These are phyloP conservation scores for Quercus phellos DNA, from an alignment of 331 rosid genomes.

Conservation along the genomic window DNA sequence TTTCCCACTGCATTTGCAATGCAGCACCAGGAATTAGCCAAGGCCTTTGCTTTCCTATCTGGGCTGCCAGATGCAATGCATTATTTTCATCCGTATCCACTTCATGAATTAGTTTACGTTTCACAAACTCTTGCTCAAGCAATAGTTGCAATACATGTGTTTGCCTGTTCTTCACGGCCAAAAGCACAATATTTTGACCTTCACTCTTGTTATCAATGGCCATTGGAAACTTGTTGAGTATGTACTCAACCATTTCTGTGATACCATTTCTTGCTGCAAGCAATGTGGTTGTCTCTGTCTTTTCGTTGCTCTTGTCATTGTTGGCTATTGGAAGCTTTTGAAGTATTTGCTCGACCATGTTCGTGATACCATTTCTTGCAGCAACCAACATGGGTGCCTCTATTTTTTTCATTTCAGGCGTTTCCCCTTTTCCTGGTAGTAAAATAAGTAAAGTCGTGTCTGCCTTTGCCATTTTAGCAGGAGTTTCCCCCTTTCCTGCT, in stretches of 20 bases:
- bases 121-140: not conserved
- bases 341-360: too few relatives aligned
- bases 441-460: too few relatives aligned
- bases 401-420: too few relatives aligned
- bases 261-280: slow-evolving; percentile 55
- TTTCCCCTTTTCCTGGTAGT: too few relatives aligned
- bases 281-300: slow-evolving; percentile 33
- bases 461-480: too few relatives aligned
- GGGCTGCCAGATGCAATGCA: slow-evolving; percentile 44
- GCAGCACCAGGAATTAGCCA: slow-evolving; percentile 48
- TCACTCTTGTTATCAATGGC: slow-evolving; percentile 38
- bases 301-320: not conserved
- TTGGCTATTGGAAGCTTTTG: too few relatives aligned
- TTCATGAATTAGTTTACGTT: slow-evolving; percentile 11
- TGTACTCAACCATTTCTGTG: slow-evolving; percentile 44
- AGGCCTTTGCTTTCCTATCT: slow-evolving; percentile 24
- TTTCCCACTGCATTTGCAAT: slow-evolving; percentile 47
- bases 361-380: too few relatives aligned
- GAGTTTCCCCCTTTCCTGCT: too few relatives aligned
- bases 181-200: slow-evolving; percentile 36
- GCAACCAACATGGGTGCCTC: too few relatives aligned
- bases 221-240: slow-evolving; percentile 41
- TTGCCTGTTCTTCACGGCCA: slow-evolving; percentile 56
- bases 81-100: slow-evolving; percentile 34
- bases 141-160: slow-evolving; percentile 28